A percentile compares a stretch with the other conserved stretches of the same genome.
Conservation (phyloP, 2,329 filamentous ascomycete genomes). For the Sarocladiaceae sp. region DNA sequence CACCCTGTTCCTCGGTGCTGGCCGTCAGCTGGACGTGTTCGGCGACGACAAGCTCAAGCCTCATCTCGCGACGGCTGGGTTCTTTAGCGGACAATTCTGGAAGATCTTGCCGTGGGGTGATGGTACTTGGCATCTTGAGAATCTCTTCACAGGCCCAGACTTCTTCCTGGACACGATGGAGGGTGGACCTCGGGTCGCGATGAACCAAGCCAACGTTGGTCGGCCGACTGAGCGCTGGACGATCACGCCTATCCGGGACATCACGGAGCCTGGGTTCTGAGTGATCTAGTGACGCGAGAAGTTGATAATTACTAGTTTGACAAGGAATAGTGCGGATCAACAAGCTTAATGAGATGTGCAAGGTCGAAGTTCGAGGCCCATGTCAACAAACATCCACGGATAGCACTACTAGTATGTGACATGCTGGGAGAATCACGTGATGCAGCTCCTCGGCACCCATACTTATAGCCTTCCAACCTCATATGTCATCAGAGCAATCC, state of each 20-base stretch:
- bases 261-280: slow-evolving; percentile 4
- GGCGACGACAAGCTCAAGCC: slow-evolving; percentile 5
- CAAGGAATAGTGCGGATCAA: too few relatives aligned
- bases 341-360: too few relatives aligned
- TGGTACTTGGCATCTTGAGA: slow-evolving; percentile 7
- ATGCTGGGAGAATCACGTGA: too few relatives aligned
- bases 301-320: too few relatives aligned
- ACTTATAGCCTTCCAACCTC: too few relatives aligned
- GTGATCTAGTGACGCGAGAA: too few relatives aligned
- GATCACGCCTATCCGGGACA: slow-evolving; percentile 5
- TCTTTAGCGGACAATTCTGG: slow-evolving; percentile 1
- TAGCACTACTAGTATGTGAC: too few relatives aligned
- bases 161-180: slow-evolving; percentile 4
- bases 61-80: not conserved
- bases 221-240: slow-evolving; percentile 3
- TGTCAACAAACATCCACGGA: too few relatives aligned
- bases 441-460: too few relatives aligned
- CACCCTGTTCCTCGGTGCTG: slow-evolving; percentile 2
- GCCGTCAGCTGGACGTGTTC: slow-evolving; percentile 4
- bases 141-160: not conserved
- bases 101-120: slow-evolving; percentile 5
- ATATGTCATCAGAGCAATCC: too few relatives aligned
- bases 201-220: slow-evolving; percentile 5
- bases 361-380: too few relatives aligned
- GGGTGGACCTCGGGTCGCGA: slow-evolving; percentile 3